Base-by-base conservation (phyloP, 345 rosid species). In the Populus pruinosa region DNA sequence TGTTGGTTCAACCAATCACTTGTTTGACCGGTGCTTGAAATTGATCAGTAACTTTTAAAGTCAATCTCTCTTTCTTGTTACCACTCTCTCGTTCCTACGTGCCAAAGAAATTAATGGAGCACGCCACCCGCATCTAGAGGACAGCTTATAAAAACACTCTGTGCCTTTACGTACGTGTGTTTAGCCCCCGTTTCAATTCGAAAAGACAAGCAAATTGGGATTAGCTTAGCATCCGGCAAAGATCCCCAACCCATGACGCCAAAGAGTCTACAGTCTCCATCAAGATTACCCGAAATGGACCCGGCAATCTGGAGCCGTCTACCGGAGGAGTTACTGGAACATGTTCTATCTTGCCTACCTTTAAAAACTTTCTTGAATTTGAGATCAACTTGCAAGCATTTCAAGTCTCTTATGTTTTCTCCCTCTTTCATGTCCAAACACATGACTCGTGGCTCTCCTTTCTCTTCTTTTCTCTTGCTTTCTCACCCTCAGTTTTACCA, bases 271-370 rank as follows among this genome's bases (percentile, higher is more conserved):
- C 78, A 73, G 29, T 68, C 77, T 23, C 69, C 74, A n/a, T 0
- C 75, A 2, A 68, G 14, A 21, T 84, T 77, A 1, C 49, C 59
- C 4, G 72, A 70, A 0, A 91, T 95, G 99, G 97, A 95, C 85
- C 94, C 97, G 4, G 77, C 18, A 44, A 86, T 95, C 76, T 95
- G 99, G 99, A 86, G 94, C 85, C 73, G 69, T 23, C 76, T 93
- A 71, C 98, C 98, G 2, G 74, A 35, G 72, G 97, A 95, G 64
- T 76, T 95, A 38, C 87, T 95, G 0, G 98, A 93, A 35, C 87
- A 76, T 53, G 75, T 91, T 27, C 79, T 95, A 61, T 86, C 89
- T 7, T 84, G 89, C 61, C 75, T 95, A 53, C 96, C 98, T 38
- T 88, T 90, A 43, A 87, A 80, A 79, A 75, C 82, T 14, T 83